Base-by-base conservation (phyloP, 1,284 basidiomycete genomes). In the Heterobasidion parviporum region DNA sequence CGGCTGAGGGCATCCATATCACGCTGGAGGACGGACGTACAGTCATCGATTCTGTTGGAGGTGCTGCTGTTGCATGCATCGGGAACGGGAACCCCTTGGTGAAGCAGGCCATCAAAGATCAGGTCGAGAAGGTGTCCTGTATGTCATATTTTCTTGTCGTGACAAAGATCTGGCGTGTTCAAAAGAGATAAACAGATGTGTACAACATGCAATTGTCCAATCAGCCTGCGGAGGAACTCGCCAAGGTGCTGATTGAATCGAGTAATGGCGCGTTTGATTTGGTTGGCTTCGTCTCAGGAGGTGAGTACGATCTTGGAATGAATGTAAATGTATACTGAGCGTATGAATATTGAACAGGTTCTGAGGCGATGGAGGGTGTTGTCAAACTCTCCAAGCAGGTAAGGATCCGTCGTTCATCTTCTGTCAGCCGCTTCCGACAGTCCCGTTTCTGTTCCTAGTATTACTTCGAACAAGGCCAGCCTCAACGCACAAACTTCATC, bases 361-460 rank as follows among this genome's bases (percentile, higher is more conserved):
- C 89, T 1, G 92, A 94, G 70, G 90, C 91, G 0, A 88, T 91
- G 84, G 91, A 94, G 61, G 80, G 80, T 52, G 84, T 82, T 14
- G 77, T 93, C 56, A 94, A 94, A 70, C 76, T 90, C 5, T 80
- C 83, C 38, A 79, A 87, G 61, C 92, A 93, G 74, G 84, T 83
- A 58, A 34, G 70, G 58, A 15, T 26, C 32, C 8, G 16, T 14
- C 6, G 6, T 36, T 41, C 33, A 38, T 6, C 16, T 20, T 20
- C 26, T 9, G 1, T n/a, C 16, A 52, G 10, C 14, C n/a, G 26
- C 16, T 10, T 26, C 34, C 32, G 15, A 51, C 15, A 38, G 6
- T 26, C 32, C 1, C 10, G 32, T 33, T 51, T 52, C 8, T 41
- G 49, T 50, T 33, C 32, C 47, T 57, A 89, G 82, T 91, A 88